Evolutionary conservation across 2,329 filamentous ascomycete species (phyloP).

Genomic region (Sphaerulina vaccinii): DNA sequence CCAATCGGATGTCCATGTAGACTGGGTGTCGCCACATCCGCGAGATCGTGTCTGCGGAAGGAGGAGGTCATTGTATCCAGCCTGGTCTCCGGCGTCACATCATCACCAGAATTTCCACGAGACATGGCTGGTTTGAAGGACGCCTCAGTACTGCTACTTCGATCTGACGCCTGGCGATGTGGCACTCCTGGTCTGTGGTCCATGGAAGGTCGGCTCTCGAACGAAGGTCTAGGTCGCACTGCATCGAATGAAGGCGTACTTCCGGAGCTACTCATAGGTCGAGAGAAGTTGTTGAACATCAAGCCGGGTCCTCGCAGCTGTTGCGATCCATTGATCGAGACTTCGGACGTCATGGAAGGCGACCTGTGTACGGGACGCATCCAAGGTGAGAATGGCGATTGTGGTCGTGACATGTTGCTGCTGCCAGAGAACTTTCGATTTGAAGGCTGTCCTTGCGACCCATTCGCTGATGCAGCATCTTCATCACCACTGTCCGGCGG

Average conservation of each 20-base stretch:
- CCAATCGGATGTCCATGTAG: constrained; percentile 9
- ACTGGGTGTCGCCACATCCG: constrained; percentile 16
- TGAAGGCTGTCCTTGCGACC: constrained; percentile 59
- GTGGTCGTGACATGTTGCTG: constrained; percentile 60
- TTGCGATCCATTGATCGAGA: constrained; percentile 58
- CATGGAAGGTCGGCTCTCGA: constrained; percentile 35
- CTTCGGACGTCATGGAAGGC: constrained; percentile 80
- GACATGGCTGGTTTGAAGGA: constrained; percentile 28
- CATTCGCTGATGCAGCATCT: constrained; percentile 57
- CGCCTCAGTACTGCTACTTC: constrained; percentile 30
- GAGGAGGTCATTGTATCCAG: not conserved
- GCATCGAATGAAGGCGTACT: constrained; percentile 38
- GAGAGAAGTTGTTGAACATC: constrained; percentile 73
- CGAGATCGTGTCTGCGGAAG: constrained; percentile 1
- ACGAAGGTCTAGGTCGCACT: constrained; percentile 36
- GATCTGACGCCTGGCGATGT: constrained; percentile 27
- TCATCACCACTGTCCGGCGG: constrained; percentile 60
- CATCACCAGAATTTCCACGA: constrained; percentile 43
- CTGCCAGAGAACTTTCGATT: constrained; percentile 77
- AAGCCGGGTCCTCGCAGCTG: constrained; percentile 20
- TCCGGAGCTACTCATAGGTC: constrained; percentile 73
- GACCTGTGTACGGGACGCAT: constrained; percentile 67
- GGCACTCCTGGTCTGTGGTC: constrained; percentile 27
- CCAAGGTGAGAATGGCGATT: constrained; percentile 64
- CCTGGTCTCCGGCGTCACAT: constrained; percentile 14